Percentiles rank a stretch among this genome's conserved stretches.
Conservation (phyloP, 2,329 filamentous ascomycete species). For the Verticillium longisporum region DNA sequence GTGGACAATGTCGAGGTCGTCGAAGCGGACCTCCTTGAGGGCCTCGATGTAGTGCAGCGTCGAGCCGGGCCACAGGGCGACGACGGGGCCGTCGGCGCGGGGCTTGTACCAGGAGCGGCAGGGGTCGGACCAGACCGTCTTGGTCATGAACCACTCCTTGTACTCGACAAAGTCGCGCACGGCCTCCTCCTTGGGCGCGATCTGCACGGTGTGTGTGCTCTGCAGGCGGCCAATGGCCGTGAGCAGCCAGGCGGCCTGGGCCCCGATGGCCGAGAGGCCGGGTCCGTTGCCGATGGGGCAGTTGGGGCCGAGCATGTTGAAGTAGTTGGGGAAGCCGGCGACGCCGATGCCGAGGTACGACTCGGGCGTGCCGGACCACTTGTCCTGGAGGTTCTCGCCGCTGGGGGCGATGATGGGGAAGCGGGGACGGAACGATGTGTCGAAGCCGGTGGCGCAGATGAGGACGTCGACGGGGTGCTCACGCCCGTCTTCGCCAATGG, state of each 20-base stretch:
- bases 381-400: conserved; percentile 18
- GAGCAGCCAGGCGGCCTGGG: conserved; percentile 41
- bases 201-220: conserved; percentile 36
- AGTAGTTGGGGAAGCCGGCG: conserved; percentile 19
- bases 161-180: conserved; percentile 43
- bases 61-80: conserved; percentile 17
- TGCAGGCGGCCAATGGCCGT: conserved; percentile 42
- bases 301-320: conserved; percentile 31
- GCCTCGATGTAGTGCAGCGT: conserved; percentile 44
- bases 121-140: conserved; percentile 35
- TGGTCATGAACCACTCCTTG: conserved; percentile 36
- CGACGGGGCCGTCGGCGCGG: conserved; percentile 12
- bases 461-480: conserved; percentile 17
- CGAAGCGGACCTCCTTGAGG: conserved; percentile 33
- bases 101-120: conserved; percentile 22
- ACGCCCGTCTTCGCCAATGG: conserved; percentile 17
- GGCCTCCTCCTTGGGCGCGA: conserved; percentile 35
- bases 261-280: conserved; percentile 35
- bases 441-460: conserved; percentile 18
- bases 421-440: conserved; percentile 18
- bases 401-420: conserved; percentile 40
- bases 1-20: conserved; percentile 37
- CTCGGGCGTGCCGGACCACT: conserved; percentile 19
- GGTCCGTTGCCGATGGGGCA: conserved; percentile 29
- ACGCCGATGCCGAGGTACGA: conserved; percentile 23